Evolutionary conservation across 2,329 filamentous ascomycete genomes (phyloP).

Genomic region (Paracoccidioides lutzii): DNA sequence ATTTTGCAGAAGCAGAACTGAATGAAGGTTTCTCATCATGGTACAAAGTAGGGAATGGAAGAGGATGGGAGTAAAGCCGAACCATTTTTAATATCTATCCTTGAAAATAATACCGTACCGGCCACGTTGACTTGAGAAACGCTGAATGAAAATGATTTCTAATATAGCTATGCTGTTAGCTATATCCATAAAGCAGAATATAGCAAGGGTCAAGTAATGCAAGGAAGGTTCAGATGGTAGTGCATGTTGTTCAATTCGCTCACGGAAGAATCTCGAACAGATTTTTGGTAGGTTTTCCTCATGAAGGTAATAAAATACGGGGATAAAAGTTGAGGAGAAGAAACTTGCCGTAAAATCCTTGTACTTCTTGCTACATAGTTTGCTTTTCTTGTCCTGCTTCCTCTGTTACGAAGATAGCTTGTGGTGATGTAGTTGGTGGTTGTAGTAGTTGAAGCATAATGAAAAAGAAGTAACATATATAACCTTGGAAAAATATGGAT

Average conservation of each 20-base stretch:
- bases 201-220: constrained; percentile 9
- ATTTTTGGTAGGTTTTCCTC: constrained; percentile 42
- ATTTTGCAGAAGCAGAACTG: constrained; percentile 52
- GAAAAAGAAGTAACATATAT: neutral
- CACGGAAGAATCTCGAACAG: constrained; percentile 41
- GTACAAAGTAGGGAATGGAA: constrained; percentile 9
- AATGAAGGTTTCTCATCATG: constrained; percentile 41
- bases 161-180: neutral
- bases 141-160: constrained; percentile 3
- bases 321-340: neutral
- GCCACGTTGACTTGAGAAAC: neutral
- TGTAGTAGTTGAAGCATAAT: neutral
- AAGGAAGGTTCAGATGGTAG: constrained; percentile 41
- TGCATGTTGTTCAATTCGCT: constrained; percentile 49
- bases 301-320: constrained; percentile 20
- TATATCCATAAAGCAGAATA: constrained; percentile 1
- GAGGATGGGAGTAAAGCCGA: neutral
- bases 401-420: neutral
- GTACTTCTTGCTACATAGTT: neutral
- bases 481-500: neutral
- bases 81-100: neutral
- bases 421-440: neutral
- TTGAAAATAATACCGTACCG: neutral
- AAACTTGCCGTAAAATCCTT: neutral
- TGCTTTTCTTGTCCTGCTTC: neutral